Base-by-base conservation (phyloP, 2,329 filamentous ascomycete species). In the Thielaviopsis euricoi region DNA sequence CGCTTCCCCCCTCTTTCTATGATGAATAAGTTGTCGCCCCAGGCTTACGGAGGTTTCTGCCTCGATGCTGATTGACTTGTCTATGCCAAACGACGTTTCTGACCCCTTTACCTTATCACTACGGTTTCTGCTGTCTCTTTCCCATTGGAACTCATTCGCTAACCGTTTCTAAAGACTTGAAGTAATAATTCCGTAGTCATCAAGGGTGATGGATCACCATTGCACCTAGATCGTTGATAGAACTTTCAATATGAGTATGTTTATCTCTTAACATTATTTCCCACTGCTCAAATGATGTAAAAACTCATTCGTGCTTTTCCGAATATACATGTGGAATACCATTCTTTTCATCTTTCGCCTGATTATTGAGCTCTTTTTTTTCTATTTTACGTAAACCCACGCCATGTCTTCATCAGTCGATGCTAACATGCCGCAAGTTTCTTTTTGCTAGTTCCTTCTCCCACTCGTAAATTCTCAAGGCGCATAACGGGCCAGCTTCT, bases 11-110 rank as follows among this genome's bases (percentile, higher is more conserved):
- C 52, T 10, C 26, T 59, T 66, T 67, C 61, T 64, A 68, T 74
- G 71, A 74, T 71, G 72, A 74, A 64, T 68, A 68, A 68, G 72
- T 72, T 74, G 72, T 74, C 72, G 72, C 72, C 72, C 72, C 72
- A 74, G 72, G 67, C 72, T 73, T 68, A 74, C 67, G 68, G 73
- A 72, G 71, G 69, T 70, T 73, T 70, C 72, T 72, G 69, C 71
- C 69, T 74, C 68, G 63, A 64, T 74, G 72, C 69, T 74, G 72
- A 74, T 67, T 70, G 72, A 76, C 76, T 72, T 64, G 76, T 78
- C 76, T 73, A 74, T 71, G 71, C 73, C 76, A 76, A 79, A 79
- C 59, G n/a, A 61, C 56, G 59, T 61, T 49, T 58, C 59, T 58
- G 56, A 61, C 53, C 40, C 46, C 51, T 53, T 53, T 50, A 33